Evolutionary conservation across 495 filamentous ascomycete species (phyloP).

Genomic region (Podospora pseudoanserina): DNA sequence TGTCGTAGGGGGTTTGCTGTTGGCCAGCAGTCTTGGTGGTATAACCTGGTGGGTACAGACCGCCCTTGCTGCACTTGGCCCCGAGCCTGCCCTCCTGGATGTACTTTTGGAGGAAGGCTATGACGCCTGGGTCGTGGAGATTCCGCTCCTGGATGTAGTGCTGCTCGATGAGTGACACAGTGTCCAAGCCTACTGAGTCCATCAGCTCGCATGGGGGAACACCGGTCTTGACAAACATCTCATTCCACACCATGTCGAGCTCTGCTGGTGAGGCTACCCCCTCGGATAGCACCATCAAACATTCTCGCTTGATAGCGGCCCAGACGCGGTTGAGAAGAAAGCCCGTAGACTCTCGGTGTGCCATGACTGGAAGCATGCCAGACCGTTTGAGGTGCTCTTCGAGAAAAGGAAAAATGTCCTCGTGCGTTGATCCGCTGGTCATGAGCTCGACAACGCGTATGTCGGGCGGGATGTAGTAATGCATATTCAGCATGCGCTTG

Average conservation of each 20-base stretch:
- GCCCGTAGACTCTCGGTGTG: conserved; percentile 49
- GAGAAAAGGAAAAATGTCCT: conserved; percentile 43
- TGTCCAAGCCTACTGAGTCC: conserved; percentile 48
- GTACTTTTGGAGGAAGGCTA: conserved; percentile 42
- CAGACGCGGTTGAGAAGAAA: conserved; percentile 59
- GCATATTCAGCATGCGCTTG: conserved; percentile 45
- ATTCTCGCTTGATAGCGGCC: conserved; percentile 55
- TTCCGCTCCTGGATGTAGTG: conserved; percentile 45
- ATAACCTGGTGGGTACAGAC: conserved; percentile 27
- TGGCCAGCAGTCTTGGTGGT: conserved; percentile 22
- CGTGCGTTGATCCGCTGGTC: conserved; percentile 49
- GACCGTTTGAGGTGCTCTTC: conserved; percentile 33
- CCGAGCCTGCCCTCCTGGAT: conserved; percentile 40
- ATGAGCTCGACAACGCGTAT: conserved; percentile 53
- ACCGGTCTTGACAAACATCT: conserved; percentile 32
- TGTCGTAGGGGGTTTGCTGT: conserved; percentile 19
- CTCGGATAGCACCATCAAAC: conserved; percentile 48
- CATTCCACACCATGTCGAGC: conserved; percentile 45
- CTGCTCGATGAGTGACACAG: conserved; percentile 41
- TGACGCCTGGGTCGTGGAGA: conserved; percentile 28
- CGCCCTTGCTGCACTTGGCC: conserved; percentile 29
- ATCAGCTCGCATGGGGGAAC: conserved; percentile 27
- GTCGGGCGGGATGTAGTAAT: conserved; percentile 53
- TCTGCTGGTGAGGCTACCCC: conserved; percentile 46
- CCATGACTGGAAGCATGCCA: conserved; percentile 39